These are phyloP conservation scores for Paraurostyla sp. DNA, from an alignment of 73 alveolate species.

Conservation along the genomic window DNA sequence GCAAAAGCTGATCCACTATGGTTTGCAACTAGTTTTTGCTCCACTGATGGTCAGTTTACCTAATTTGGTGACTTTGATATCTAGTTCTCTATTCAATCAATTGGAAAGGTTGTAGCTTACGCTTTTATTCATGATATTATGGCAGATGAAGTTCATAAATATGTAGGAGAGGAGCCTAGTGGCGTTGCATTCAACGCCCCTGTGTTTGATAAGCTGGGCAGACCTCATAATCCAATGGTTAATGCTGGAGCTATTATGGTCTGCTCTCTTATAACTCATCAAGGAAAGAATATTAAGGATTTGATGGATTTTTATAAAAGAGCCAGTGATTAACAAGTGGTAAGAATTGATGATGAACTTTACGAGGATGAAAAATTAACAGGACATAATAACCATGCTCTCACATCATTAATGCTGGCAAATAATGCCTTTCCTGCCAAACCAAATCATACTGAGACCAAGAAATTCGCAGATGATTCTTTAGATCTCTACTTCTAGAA, in stretches of 20 bases:
- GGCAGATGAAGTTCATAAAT: slow-evolving; percentile 31
- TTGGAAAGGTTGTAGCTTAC: slow-evolving; percentile 46
- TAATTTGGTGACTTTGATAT: slow-evolving; percentile 51
- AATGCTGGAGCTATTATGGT: slow-evolving; percentile 66
- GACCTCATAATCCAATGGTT: slow-evolving; percentile 72
- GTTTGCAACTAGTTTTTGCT: slow-evolving; percentile 56
- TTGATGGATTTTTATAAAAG: neutral
- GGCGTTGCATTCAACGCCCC: slow-evolving; percentile 64
- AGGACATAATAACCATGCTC: neutral
- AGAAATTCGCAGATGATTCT: neutral
- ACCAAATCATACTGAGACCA: neutral
- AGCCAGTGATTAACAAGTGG: neutral
- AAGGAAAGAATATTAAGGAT: neutral
- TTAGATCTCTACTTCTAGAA: neutral
- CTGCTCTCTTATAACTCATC: slow-evolving; percentile 40
- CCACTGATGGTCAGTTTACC: slow-evolving; percentile 60
- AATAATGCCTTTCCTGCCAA: neutral
- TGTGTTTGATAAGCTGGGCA: slow-evolving; percentile 46
- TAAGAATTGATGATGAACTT: neutral
- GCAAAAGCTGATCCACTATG: slow-evolving; percentile 34
- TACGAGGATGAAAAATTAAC: neutral
- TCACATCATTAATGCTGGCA: neutral
- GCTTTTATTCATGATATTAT: slow-evolving; percentile 47
- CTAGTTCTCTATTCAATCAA: slow-evolving; percentile 44
- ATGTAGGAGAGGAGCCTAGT: slow-evolving; percentile 63